phyloP scores from a whole-genome alignment of 164 flowering plant species.

The Magnolia officinalis region DNA sequence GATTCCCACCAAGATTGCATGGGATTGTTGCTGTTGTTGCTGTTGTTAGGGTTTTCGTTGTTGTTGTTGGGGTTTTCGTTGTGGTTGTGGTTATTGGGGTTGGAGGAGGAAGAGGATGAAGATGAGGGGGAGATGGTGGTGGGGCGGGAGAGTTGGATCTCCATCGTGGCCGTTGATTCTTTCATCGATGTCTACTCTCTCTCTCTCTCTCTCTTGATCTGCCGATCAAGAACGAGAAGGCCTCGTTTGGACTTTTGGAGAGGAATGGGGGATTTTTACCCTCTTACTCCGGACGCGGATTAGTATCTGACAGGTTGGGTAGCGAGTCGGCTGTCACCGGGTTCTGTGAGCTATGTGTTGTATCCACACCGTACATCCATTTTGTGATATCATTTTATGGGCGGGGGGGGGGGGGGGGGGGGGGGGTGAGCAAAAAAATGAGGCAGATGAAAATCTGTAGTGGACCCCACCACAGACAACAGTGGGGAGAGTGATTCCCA shows the following conservation, averaged over 20 bases:
- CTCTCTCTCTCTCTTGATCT: background rate
- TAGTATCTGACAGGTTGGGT: too few relatives aligned
- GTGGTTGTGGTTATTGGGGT: constrained; percentile 10
- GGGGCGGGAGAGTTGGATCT: constrained; percentile 21
- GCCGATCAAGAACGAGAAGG: background rate
- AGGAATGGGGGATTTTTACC: background rate
- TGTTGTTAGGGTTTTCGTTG: constrained; percentile 13
- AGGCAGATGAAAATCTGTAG: too few relatives aligned
- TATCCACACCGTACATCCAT: too few relatives aligned
- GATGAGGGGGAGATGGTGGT: constrained; percentile 11
- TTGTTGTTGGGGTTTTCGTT: constrained; percentile 44
- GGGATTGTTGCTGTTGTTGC: constrained; percentile 33
- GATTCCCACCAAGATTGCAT: constrained; percentile 95
- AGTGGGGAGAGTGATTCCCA: too few relatives aligned
- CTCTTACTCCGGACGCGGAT: too few relatives aligned
- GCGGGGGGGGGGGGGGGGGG: too few relatives aligned
- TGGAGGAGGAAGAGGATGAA: constrained; percentile 21
- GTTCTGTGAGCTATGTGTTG: too few relatives aligned
- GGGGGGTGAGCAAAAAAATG: too few relatives aligned
- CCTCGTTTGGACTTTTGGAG: background rate
- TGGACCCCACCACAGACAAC: too few relatives aligned
- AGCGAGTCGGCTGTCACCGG: too few relatives aligned
- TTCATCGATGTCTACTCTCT: background rate
- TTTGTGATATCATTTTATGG: too few relatives aligned
- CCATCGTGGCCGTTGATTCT: constrained; percentile 15